Evolutionary conservation across 1,139 yeast species (phyloP).

Genomic region (Suhomyces yuchorum): DNA sequence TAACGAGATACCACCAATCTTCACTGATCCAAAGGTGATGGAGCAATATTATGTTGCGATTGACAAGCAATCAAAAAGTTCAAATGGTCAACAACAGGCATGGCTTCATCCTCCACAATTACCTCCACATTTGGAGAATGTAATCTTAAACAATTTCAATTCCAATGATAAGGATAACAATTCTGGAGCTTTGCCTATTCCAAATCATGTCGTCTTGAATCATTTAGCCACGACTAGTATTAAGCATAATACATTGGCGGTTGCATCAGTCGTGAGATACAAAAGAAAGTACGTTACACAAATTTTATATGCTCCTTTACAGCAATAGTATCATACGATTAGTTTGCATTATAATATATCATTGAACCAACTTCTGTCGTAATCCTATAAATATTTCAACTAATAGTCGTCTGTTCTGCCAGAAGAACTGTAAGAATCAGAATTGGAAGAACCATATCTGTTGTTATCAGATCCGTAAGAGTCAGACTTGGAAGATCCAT

Average conservation of each 20-base stretch:
- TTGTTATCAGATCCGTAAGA: constrained; percentile 9
- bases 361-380: background rate
- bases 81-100: constrained; percentile 64
- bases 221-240: constrained; percentile 54
- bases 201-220: constrained; percentile 50
- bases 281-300: constrained; percentile 52
- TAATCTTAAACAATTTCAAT: constrained; percentile 48
- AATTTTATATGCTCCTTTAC: constrained; percentile 52
- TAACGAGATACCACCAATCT: constrained; percentile 83
- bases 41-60: constrained; percentile 68
- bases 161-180: constrained; percentile 50
- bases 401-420: constrained; percentile 11
- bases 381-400: background rate
- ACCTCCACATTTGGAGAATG: constrained; percentile 53
- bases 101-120: constrained; percentile 65
- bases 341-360: background rate
- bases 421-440: constrained; percentile 8
- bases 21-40: constrained; percentile 70
- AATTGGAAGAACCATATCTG: constrained; percentile 16
- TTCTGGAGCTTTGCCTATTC: constrained; percentile 53
- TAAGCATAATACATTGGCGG: constrained; percentile 51
- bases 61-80: constrained; percentile 66
- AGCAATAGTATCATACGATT: constrained; percentile 23
- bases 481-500: constrained; percentile 4
- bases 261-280: constrained; percentile 50